Conservation (phyloP, 768 basidiomycete genomes). For the Trametes villosa region DNA sequence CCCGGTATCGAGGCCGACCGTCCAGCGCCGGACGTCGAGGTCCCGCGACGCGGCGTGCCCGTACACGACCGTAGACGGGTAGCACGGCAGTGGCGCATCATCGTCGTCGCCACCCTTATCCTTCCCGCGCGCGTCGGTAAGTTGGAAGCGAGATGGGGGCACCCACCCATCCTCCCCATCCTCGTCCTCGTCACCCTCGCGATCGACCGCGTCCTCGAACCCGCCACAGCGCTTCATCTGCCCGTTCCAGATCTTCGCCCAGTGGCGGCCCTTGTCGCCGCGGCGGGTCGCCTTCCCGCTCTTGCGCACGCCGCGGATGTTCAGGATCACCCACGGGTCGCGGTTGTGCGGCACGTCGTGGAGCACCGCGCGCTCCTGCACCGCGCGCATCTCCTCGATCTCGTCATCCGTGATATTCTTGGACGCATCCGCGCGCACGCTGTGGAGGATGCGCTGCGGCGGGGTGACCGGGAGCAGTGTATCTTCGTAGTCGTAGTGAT, state of each 20-base stretch:
- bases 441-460: constrained; percentile 9
- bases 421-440: background rate
- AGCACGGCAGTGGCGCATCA: constrained; percentile 53
- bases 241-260: constrained; percentile 76
- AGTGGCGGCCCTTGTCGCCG: constrained; percentile 61
- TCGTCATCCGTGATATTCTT: background rate
- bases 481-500: constrained; percentile 21
- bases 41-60: constrained; percentile 84
- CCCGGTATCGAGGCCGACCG: constrained; percentile 84
- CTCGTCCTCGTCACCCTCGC: constrained; percentile 22
- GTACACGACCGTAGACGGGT: constrained; percentile 81
- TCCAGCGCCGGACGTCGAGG: constrained; percentile 82
- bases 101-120: constrained; percentile 28
- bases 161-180: constrained; percentile 21
- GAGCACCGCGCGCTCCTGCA: constrained; percentile 75
- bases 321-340: constrained; percentile 76
- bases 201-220: constrained; percentile 34
- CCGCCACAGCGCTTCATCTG: constrained; percentile 65
- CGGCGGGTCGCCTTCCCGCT: constrained; percentile 44
- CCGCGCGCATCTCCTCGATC: constrained; percentile 44
- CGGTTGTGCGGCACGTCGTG: constrained; percentile 73
- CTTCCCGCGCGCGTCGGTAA: background rate
- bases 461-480: background rate
- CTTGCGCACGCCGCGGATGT: constrained; percentile 61
- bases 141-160: background rate